Base-by-base conservation (phyloP, 345 rosid species). In the Camelina laxa region DNA sequence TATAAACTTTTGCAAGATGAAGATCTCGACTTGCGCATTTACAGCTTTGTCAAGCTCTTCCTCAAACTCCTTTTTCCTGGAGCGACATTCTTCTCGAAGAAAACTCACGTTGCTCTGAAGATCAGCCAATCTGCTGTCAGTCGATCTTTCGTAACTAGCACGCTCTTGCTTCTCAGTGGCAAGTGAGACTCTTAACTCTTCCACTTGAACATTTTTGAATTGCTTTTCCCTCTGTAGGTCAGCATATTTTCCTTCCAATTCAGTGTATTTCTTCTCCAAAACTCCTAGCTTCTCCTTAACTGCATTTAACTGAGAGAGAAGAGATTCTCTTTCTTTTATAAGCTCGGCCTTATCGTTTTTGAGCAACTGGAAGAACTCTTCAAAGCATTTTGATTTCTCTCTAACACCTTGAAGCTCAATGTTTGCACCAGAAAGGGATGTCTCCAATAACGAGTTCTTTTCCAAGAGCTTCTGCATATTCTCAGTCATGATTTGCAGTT, bases 31-130 rank as follows among this genome's bases (percentile, higher is more conserved):
- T 79, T 92, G 90, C 0, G 91, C 88, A 75, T 84, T 89, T 67
- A 89, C 89, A 47, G 89, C 91, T 85, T 75, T 89, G 57, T 90
- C 98, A 69, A 94, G 86, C 66, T 91, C 96, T 79, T 91, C 98
- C 83, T 90, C 97, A 71, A 90, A 94, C 57, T 91, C 93, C 76
- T 85, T 95, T 86, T 79, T 83, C 68, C 91, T 84, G 36, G 84
- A 76, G 70, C 70, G 86, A 20, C 87, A 85, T 77, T 90, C 95
- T 73, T 91, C 95, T 54, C 87, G 88, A 70, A 94, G 85, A 53
- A 80, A 59, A 76, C 71, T 80, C 35, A 94, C 86, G 73, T 86
- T 88, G 69, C 75, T 86, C 80, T 91, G 96, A 39, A 94, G 82
- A 79, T 81, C 86, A 12, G 80, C 82, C 81, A 91, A 79, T 55